A percentile compares a stretch with the other conserved stretches of the same genome.
Evolutionary conservation across 2,329 filamentous ascomycete species (phyloP).

Genomic region (Aspergillus ibericus): DNA sequence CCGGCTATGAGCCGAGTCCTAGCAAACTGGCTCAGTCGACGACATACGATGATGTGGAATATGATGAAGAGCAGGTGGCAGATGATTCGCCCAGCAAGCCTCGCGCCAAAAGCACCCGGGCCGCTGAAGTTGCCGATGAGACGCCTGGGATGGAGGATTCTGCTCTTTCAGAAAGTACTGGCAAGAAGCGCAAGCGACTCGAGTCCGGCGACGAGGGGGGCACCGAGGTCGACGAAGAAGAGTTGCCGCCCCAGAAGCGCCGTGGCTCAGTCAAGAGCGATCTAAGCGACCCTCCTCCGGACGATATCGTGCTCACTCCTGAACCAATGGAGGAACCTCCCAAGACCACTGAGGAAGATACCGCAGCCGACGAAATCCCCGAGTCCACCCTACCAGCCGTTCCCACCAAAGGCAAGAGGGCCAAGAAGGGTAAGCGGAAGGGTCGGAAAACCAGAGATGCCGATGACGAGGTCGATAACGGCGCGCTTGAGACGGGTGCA

Average conservation of each 20-base stretch:
- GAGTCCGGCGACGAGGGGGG: conserved; percentile 38
- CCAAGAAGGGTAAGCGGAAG: conserved; percentile 49
- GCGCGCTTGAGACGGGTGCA: conserved; percentile 42
- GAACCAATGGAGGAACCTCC: conserved; percentile 36
- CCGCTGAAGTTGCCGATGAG: conserved; percentile 23
- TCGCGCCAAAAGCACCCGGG: conserved; percentile 35
- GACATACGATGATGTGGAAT: conserved; percentile 47
- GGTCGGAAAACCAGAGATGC: conserved; percentile 42
- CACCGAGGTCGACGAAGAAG: conserved; percentile 39
- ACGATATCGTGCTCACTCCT: conserved; percentile 34
- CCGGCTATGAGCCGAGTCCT: conserved; percentile 65
- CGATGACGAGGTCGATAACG: conserved; percentile 39
- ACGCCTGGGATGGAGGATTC: conserved; percentile 27
- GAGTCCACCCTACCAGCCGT: conserved; percentile 32
- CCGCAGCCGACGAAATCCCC: conserved; percentile 32
- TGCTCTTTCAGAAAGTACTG: conserved; percentile 31
- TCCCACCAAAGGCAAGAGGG: conserved; percentile 40
- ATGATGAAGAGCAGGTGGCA: conserved; percentile 51
- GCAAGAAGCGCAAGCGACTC: conserved; percentile 45
- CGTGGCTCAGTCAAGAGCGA: conserved; percentile 42
- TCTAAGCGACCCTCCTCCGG: conserved; percentile 36
- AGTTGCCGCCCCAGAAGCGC: conserved; percentile 44
- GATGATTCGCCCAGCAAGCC: conserved; percentile 44
- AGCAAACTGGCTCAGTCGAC: conserved; percentile 71
- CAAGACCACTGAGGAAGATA: conserved; percentile 32